Evolutionary conservation across 2,329 filamentous ascomycete genomes (phyloP), one percentile per base, ranked within the genome.

Genomic region (Metarhizium sp.): DNA sequence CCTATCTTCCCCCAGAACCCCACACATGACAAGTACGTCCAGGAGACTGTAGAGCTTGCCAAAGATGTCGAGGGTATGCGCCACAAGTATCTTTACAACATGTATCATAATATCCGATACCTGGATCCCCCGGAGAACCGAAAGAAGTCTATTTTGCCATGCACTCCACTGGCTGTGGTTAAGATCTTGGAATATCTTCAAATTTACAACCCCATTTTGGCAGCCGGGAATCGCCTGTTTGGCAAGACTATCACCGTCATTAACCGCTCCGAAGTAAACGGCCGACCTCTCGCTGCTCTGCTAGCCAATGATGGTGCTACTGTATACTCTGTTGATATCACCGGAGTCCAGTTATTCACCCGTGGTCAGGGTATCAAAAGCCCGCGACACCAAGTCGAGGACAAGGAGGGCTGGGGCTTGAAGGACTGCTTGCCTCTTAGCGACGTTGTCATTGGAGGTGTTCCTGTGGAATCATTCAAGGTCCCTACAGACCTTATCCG

Each of bases 91-190:
- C 87, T 97, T 67, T 92, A 92, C 82, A 99, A 99, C 80, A 96
- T 99, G 92, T 99, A 97, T 75, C 89, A 96, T 78, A 99, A 99
- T 75, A 84, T 95, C 65, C 90, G 94, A 61, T 97, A 92, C 76
- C 79, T 99, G 55, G 94, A 99, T 72, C 77, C 85, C 29, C 86
- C 87, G 4, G 72, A 78, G 47, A 88, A 90, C 70, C 78, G 77
- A 57, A 88, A 90, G 71, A 97, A 99, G 77, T 95, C 87, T 51
- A 90, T 97, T 61, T 77, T 99, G 53, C 94, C 94, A 5, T 99
- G 94, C 78, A 99, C 94, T 2, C 94, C 94, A 16, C 81, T 99
- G 29, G 94, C 94, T 30, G 87, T 96, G 58, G 89, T 97, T 76
- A 99, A 99, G 79, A 95, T 97, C 62, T 80, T 99, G 58, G 94